phyloP scores from a whole-genome alignment of 2,329 filamentous ascomycete species.

The Talaromyces sp. region DNA sequence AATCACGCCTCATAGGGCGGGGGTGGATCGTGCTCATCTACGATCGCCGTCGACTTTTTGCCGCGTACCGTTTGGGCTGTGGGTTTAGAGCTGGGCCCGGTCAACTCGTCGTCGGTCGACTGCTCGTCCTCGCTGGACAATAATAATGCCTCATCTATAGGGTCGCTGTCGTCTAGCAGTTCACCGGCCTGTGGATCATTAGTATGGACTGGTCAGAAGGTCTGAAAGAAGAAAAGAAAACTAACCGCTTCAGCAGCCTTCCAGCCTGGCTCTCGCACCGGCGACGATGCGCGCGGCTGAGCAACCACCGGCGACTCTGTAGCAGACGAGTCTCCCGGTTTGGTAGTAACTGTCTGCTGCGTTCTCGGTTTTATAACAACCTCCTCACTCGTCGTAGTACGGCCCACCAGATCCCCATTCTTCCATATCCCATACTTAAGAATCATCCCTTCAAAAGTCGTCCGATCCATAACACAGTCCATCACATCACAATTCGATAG shows the following conservation, averaged over 20 bases:
- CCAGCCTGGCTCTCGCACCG: constrained; percentile 2
- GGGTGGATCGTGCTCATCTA: constrained; percentile 4
- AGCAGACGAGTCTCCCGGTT: neutral
- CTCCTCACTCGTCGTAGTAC: constrained; percentile 12
- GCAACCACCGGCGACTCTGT: neutral
- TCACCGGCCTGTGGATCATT: neutral
- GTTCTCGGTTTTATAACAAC: constrained; percentile 8
- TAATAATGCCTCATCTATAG: neutral
- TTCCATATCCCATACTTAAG: constrained; percentile 18
- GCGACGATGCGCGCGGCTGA: neutral
- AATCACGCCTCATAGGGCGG: constrained; percentile 7
- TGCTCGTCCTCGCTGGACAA: constrained; percentile 3
- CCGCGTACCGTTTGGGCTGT: neutral
- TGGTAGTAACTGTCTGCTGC: neutral
- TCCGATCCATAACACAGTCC: constrained; percentile 13
- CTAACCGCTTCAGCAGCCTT: constrained; percentile 11
- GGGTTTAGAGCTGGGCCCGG: neutral
- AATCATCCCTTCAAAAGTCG: constrained; percentile 15
- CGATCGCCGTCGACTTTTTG: neutral
- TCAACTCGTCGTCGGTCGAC: constrained; percentile 1
- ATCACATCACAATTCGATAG: constrained; percentile 15
- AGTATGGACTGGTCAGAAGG: neutral
- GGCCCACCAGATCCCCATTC: constrained; percentile 14
- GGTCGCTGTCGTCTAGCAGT: neutral
- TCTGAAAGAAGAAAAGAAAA: neutral